Conservation (phyloP, 169 alveolate species). For the Eimeria sp. region DNA sequence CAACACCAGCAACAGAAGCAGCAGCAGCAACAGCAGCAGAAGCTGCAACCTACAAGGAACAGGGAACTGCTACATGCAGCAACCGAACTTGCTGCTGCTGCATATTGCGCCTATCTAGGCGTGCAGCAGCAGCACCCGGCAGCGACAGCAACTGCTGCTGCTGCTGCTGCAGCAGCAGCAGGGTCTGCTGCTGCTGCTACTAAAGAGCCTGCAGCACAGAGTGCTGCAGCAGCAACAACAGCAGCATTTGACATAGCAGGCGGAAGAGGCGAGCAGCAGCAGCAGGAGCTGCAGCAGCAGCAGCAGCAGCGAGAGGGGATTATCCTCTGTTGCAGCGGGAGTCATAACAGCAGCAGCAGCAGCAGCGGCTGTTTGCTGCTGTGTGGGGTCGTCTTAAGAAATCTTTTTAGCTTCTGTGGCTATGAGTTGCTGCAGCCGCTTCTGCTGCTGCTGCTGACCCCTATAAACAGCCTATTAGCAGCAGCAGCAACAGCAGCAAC, state of each 20-base stretch:
- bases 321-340: background rate
- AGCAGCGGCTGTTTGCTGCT: background rate
- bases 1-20: slow-evolving; percentile 12
- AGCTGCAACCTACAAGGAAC: background rate
- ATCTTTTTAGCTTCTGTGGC: background rate
- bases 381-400: background rate
- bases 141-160: background rate
- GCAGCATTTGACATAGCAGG: background rate
- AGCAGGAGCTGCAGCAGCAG: background rate
- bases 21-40: background rate
- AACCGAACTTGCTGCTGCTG: slow-evolving; percentile 23
- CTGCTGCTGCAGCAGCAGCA: background rate
- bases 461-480: background rate
- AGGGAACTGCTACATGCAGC: background rate
- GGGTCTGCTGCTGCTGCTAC: background rate
- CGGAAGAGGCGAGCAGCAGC: background rate
- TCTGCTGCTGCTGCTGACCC: background rate
- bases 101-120: background rate
- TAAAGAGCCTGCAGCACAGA: background rate
- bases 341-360: slow-evolving; percentile 30
- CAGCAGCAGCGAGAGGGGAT: slow-evolving; percentile 1
- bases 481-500: slow-evolving; percentile 30
- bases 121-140: background rate
- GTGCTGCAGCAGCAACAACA: background rate
- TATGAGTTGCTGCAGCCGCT: background rate